Base-by-base conservation (phyloP, 1,139 yeast species). In the Yamadazyma jaroonii region DNA sequence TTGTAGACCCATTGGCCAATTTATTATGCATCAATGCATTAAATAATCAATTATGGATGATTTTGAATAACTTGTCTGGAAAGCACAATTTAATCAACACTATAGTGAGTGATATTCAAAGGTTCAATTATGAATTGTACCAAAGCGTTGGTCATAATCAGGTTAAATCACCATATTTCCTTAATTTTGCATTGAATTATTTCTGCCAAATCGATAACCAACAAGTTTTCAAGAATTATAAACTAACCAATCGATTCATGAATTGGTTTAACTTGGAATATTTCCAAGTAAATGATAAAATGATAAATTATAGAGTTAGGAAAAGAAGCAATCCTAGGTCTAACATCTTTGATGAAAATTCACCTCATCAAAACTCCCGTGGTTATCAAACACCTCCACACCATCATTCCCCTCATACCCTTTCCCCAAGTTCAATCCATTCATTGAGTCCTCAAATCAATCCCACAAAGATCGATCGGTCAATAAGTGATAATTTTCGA, bases 1-100 rank as follows among this genome's bases (percentile, higher is more conserved):
- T 49, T 22, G 31, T 53, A 11, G 55, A 53, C 25, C 56, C 58
- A 1, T 9, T 48, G 4, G 40, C 43, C 4, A 37, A 36, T 9
- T 12, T 41, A 2, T 10, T 47, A 3, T 6, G 49, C 7, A 23
- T 43, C 12, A 44, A 47, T 31, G 31, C 22, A 10, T 22, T 38
- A 3, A 38, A 29, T 17, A 22, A 25, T n/a, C 33, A 32, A 23
- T 21, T 35, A 12, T 32, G 36, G 32, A 17, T 14, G 17, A 10
- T 39, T 6, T n/a, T 46, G 9, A 27, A 38, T 22, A 28, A 31
- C 20, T 4, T 44, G 2, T 26, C 45, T 4, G 50, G 53, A 9
- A 25, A 27, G 5, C 34, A 41, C 26, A 44, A 45, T 35, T 25
- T 45, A 7, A 9, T 48, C 4, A 29, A 36, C 29, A 31, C 39